Conservation (phyloP, 306 rosid genomes). For the Sphenostylis stenocarpa region DNA sequence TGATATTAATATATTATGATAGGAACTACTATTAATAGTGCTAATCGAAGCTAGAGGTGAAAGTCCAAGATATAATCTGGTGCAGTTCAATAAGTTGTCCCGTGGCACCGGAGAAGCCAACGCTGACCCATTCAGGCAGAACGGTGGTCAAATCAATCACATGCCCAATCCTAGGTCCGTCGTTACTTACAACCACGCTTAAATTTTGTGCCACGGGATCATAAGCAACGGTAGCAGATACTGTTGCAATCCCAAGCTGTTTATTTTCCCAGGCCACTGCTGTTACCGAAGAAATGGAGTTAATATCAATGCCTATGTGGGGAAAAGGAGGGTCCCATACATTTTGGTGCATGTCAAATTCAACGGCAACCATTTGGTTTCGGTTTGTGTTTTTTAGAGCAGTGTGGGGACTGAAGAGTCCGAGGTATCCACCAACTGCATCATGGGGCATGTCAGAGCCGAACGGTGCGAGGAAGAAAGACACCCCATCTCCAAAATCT, state of each 20-base stretch:
- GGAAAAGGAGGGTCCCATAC: constrained; percentile 33
- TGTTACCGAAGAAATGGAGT: constrained; percentile 17
- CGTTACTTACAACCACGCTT: neutral
- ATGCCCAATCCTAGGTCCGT: neutral
- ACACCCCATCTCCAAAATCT: constrained; percentile 10
- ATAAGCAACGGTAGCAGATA: constrained; percentile 14
- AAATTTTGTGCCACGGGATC: too few species aligned
- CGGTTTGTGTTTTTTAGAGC: neutral
- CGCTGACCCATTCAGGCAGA: constrained; percentile 43
- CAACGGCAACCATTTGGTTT: constrained; percentile 35
- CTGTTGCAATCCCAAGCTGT: neutral
- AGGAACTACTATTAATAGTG: too few species aligned
- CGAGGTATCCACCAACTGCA: constrained; percentile 36
- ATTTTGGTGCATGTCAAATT: constrained; percentile 38
- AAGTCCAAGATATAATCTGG: constrained; percentile 44
- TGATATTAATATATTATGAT: too few species aligned
- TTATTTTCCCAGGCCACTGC: neutral
- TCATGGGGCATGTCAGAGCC: constrained; percentile 20
- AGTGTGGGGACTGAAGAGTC: constrained; percentile 24
- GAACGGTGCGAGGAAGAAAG: constrained; percentile 44
- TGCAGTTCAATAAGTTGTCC: constrained; percentile 49
- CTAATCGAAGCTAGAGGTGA: constrained; percentile 31
- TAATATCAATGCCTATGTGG: constrained; percentile 43
- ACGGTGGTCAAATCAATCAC: constrained; percentile 7
- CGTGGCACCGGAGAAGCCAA: constrained; percentile 69